Evolutionary conservation across 2,329 filamentous ascomycete species (phyloP).

Genomic region (Trichoderma citrinoviride): DNA sequence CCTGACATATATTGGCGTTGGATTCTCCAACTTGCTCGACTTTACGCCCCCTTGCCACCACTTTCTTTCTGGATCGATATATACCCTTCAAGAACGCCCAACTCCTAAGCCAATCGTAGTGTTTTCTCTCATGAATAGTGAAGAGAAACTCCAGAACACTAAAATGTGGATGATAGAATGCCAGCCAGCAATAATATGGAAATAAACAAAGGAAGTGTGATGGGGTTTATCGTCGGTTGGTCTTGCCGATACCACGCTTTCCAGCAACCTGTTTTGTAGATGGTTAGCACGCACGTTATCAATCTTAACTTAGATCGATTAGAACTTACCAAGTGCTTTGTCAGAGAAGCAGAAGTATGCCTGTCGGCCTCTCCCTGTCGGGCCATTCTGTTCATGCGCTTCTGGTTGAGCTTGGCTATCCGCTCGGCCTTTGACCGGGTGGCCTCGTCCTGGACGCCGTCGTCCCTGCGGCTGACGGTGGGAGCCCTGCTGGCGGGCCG

Average conservation of each 20-base stretch:
- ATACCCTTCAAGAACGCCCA: constrained; percentile 29
- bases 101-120: constrained; percentile 31
- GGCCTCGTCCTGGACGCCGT: constrained; percentile 69
- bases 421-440: constrained; percentile 77
- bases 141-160: not conserved
- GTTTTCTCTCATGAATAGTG: not conserved
- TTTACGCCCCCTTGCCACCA: not conserved
- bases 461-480: constrained; percentile 64
- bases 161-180: not conserved
- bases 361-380: constrained; percentile 95
- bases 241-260: constrained; percentile 93
- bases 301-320: no score
- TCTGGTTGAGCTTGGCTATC: constrained; percentile 85
- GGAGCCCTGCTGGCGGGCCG: constrained; percentile 63
- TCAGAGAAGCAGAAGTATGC: constrained; percentile 74
- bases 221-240: constrained; percentile 59
- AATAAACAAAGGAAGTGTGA: not conserved
- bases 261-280: constrained; percentile 70
- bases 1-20: no score
- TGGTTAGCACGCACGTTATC: not conserved
- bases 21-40: not conserved
- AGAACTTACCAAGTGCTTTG: constrained; percentile 84
- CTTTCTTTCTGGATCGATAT: constrained; percentile 13
- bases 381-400: constrained; percentile 98
- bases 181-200: constrained; percentile 5